Conservation (phyloP, 768 basidiomycete species). For the Psilocybe azurescens region DNA sequence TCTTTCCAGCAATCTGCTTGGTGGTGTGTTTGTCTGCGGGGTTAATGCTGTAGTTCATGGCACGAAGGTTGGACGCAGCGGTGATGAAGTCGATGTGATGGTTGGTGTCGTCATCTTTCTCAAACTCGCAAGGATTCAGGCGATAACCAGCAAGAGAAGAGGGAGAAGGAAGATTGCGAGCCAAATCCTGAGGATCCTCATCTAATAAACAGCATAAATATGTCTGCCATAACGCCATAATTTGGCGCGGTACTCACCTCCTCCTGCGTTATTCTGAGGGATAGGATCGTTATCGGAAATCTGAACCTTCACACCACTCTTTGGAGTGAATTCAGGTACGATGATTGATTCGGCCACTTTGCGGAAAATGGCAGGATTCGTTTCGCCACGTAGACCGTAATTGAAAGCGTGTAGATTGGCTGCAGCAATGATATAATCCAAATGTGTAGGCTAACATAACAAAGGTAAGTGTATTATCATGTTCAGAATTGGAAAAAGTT, state of each 20-base stretch:
- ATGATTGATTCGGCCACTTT: conserved; percentile 83
- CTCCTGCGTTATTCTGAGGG: conserved; percentile 48
- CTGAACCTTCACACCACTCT: conserved; percentile 90
- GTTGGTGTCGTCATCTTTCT: conserved; percentile 99
- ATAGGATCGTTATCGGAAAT: conserved; percentile 92
- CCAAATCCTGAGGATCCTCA: conserved; percentile 59
- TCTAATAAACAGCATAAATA: conserved; percentile 35
- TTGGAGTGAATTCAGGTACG: conserved; percentile 94
- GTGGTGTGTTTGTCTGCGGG: conserved; percentile 90
- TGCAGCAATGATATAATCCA: conserved; percentile 88
- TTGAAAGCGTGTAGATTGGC: conserved; percentile 98
- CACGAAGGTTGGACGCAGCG: conserved; percentile 94
- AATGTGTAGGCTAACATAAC: conserved; percentile 70
- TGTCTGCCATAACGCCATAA: background rate
- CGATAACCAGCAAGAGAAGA: conserved; percentile 96
- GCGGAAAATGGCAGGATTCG: conserved; percentile 78
- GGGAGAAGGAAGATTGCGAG: conserved; percentile 81
- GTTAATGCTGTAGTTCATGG: conserved; percentile 91
- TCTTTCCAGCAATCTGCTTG: conserved; percentile 98
- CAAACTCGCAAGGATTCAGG: conserved; percentile 93
- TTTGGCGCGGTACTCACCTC: conserved; percentile 38
- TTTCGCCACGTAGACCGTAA: conserved; percentile 93
- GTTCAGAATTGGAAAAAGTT: conserved; percentile 29
- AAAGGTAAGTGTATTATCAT: conserved; percentile 15
- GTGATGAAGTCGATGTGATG: conserved; percentile 99